Evolutionary conservation across 2,329 filamentous ascomycete species (phyloP), one percentile per base, ranked within the genome.

Genomic region (Clonostachys rosea): DNA sequence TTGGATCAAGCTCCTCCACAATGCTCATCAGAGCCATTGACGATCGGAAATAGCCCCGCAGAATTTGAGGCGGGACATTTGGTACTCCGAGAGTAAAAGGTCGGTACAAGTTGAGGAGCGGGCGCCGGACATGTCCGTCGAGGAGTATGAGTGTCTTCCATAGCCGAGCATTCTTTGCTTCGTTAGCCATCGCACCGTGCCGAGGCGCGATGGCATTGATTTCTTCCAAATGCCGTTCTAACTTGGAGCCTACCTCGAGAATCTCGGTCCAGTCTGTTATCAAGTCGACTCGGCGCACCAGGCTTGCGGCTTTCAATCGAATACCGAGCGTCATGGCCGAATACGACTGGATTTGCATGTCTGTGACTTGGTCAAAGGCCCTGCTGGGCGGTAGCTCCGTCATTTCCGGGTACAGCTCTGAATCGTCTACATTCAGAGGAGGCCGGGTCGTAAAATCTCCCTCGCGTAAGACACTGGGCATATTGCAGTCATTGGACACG

Each of bases 1-100:
- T 57, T 0, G 74, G 71, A 49, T 80, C 75, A 6, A 80, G 59
- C 50, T 80, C 76, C 50, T 80, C 76, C 41, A 79, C 62, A 48
- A 78, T 79, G 13, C 71, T 74, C 43, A 80, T 62, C n/a, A 81
- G 69, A 14, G 75, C 68, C 68, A 79, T 78, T 4, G 74, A 79
- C 0, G 76, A 79, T 44, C 74, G 68, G 35, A 81, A 59, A 50
- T 80, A 81, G 6, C 71, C 66, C 24, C 74, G 69, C 43, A 74
- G 68, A 34, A 81, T 78, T 48, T 78, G 74, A 6, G 67, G 63
- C 11, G 76, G 77, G 3, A 70, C 72, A 46, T 76, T 73, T 6
- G 67, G 58, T 5, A 71, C 67, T n/a, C 75, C 74, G 50, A 81
- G 63, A 5, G 75, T 76, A 54, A 80, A 75, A 3, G 77, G 77